A percentile compares a stretch with the other conserved stretches of the same genome.
These are phyloP conservation scores for Sphaceloma murrayae DNA, from an alignment of 2,329 filamentous ascomycete species.

Conservation along the genomic window DNA sequence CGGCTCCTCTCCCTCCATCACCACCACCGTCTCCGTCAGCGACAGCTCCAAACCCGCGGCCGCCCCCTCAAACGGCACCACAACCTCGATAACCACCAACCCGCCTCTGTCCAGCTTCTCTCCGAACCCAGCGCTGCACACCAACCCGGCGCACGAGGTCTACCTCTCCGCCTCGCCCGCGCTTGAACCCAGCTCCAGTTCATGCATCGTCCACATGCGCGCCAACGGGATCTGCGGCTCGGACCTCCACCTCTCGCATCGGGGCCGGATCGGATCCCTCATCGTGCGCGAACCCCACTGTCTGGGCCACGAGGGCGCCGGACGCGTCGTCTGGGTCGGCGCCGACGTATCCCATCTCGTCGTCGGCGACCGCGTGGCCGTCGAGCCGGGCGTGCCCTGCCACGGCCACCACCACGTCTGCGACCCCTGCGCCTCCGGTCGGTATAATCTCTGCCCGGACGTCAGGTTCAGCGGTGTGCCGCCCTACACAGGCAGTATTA, in stretches of 20 bases:
- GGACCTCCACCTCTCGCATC: slow-evolving; percentile 49
- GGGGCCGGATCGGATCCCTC: slow-evolving; percentile 41
- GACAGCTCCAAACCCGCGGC: background rate
- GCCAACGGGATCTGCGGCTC: slow-evolving; percentile 39
- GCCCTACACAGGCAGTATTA: slow-evolving; percentile 75
- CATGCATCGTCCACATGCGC: slow-evolving; percentile 25
- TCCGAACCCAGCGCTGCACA: slow-evolving; percentile 24
- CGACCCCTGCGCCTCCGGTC: slow-evolving; percentile 48
- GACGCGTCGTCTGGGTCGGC: slow-evolving; percentile 36
- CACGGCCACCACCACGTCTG: slow-evolving; percentile 33
- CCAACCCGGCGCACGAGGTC: slow-evolving; percentile 24
- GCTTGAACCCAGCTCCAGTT: slow-evolving; percentile 22
- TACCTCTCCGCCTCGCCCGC: slow-evolving; percentile 24
- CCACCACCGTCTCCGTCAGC: background rate
- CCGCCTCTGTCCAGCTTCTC: slow-evolving; percentile 21
- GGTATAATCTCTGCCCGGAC: slow-evolving; percentile 73
- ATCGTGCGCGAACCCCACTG: slow-evolving; percentile 37
- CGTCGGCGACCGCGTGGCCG: slow-evolving; percentile 39
- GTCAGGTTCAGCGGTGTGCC: slow-evolving; percentile 89
- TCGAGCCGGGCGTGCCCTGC: slow-evolving; percentile 43
- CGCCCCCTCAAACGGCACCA: slow-evolving; percentile 18
- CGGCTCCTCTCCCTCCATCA: background rate
- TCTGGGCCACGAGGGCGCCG: slow-evolving; percentile 41
- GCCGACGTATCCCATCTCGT: slow-evolving; percentile 35
- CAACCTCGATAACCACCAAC: slow-evolving; percentile 8